A percentile compares a stretch with the other conserved stretches of the same genome.
Conservation (phyloP, 1,284 basidiomycete species). For the Peniophora sp. region DNA sequence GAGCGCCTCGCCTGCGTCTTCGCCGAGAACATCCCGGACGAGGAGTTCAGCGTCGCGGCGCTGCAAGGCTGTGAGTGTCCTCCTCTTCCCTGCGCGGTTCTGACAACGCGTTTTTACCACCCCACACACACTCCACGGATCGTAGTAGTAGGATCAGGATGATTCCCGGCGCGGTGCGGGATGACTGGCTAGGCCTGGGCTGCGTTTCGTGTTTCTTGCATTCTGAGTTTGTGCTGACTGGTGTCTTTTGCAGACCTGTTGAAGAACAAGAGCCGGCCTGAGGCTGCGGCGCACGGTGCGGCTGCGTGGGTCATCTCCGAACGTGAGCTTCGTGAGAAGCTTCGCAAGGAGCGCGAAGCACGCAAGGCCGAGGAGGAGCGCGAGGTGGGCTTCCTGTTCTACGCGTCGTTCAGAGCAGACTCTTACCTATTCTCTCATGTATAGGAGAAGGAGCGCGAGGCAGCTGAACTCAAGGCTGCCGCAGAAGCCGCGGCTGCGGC, state of each 20-base stretch:
- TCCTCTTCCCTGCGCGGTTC: slow-evolving; percentile 13
- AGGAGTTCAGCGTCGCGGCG: slow-evolving; percentile 79
- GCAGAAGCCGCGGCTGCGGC: slow-evolving; percentile 26
- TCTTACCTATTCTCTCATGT: slow-evolving; percentile 23
- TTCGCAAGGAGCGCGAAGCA: slow-evolving; percentile 63
- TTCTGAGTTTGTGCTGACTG: slow-evolving; percentile 17
- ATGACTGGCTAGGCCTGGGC: slow-evolving; percentile 2
- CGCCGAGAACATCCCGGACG: slow-evolving; percentile 67
- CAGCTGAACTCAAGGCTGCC: slow-evolving; percentile 23
- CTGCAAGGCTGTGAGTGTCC: slow-evolving; percentile 71
- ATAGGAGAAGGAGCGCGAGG: slow-evolving; percentile 29
- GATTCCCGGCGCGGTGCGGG: slow-evolving; percentile 5
- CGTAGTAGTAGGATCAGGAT: slow-evolving; percentile 1
- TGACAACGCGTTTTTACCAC: slow-evolving; percentile 3
- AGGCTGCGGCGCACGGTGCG: slow-evolving; percentile 57
- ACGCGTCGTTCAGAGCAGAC: not conserved
- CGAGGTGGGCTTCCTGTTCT: slow-evolving; percentile 38
- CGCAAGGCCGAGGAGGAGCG: slow-evolving; percentile 54
- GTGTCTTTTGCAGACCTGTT: slow-evolving; percentile 47
- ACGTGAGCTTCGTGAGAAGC: slow-evolving; percentile 60
- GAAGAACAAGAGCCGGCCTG: slow-evolving; percentile 73
- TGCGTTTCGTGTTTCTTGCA: slow-evolving; percentile 14
- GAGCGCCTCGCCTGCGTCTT: slow-evolving; percentile 63
- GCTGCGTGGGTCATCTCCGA: slow-evolving; percentile 65
- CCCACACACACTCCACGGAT: not conserved